Conservation (phyloP, 305 asterid species). For the Lippia alba region DNA sequence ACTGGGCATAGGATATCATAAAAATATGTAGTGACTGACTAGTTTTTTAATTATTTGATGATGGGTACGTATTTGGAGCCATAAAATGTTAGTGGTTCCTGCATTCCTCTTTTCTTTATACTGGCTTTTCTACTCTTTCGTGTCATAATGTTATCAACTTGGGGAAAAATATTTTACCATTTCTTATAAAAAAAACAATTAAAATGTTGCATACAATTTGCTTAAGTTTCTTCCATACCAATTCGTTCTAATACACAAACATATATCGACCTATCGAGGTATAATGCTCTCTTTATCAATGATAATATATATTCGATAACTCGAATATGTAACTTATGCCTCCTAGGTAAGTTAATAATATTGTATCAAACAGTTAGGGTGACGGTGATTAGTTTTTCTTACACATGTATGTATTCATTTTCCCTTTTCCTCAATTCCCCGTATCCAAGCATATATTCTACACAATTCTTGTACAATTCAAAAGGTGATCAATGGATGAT, state of each 20-base stretch:
- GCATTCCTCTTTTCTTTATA: constrained; percentile 12
- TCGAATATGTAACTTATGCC: no score
- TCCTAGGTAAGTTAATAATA: no score
- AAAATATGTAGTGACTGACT: constrained; percentile 25
- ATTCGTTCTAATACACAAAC: neutral
- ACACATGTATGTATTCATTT: no score
- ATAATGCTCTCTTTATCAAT: no score
- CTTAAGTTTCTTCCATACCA: neutral
- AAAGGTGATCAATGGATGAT: neutral
- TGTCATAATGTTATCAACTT: constrained; percentile 4
- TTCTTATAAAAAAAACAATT: neutral
- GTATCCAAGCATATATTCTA: neutral
- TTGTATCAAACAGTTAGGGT: no score
- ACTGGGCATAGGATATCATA: constrained; percentile 39
- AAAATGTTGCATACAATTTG: neutral
- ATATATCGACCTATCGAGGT: no score
- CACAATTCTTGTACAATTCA: neutral
- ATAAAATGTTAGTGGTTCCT: neutral
- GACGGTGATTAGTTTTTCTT: no score
- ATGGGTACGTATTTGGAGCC: no score
- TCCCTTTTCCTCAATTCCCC: no score
- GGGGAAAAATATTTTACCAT: neutral
- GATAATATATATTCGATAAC: no score
- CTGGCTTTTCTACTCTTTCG: constrained; percentile 16
- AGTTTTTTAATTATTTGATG: neutral